Evolutionary conservation across 2,329 filamentous ascomycete species (phyloP).

Genomic region (Penicillium hordei): DNA sequence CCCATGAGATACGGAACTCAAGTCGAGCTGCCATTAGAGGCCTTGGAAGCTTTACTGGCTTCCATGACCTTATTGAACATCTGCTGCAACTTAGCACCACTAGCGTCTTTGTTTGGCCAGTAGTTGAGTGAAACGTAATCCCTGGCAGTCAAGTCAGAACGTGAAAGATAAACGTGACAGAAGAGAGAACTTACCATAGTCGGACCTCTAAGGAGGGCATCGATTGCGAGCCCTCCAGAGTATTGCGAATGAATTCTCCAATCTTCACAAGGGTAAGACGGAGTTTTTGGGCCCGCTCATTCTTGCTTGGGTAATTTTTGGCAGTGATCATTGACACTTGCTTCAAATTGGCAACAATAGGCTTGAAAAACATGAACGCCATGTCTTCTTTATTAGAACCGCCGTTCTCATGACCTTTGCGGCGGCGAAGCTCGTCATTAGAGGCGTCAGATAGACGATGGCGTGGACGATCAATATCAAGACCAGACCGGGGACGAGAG

Average conservation of each 20-base stretch:
- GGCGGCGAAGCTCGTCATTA: conserved; percentile 38
- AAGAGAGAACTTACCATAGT: conserved; percentile 43
- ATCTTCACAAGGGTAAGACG: conserved; percentile 46
- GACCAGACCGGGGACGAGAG: conserved; percentile 36
- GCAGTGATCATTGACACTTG: conserved; percentile 49
- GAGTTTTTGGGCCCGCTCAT: conserved; percentile 45
- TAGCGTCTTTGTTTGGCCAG: conserved; percentile 49
- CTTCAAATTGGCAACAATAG: conserved; percentile 45
- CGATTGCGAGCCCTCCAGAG: conserved; percentile 40
- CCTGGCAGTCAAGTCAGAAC: conserved; percentile 37
- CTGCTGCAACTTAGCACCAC: conserved; percentile 36
- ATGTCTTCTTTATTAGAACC: conserved; percentile 39
- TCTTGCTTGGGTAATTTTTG: conserved; percentile 46
- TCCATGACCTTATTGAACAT: conserved; percentile 42
- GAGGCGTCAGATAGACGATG: conserved; percentile 36
- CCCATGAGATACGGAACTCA: neutral
- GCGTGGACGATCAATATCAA: conserved; percentile 36
- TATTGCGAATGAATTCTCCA: conserved; percentile 47
- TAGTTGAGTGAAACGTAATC: conserved; percentile 47
- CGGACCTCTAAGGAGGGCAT: conserved; percentile 44
- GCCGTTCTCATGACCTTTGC: conserved; percentile 41
- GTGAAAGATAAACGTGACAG: neutral
- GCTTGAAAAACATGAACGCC: conserved; percentile 48
- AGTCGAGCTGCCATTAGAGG: conserved; percentile 30
- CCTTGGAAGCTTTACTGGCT: conserved; percentile 29